Conservation (phyloP, 345 rosid species). For the Arabis hirsuta region DNA sequence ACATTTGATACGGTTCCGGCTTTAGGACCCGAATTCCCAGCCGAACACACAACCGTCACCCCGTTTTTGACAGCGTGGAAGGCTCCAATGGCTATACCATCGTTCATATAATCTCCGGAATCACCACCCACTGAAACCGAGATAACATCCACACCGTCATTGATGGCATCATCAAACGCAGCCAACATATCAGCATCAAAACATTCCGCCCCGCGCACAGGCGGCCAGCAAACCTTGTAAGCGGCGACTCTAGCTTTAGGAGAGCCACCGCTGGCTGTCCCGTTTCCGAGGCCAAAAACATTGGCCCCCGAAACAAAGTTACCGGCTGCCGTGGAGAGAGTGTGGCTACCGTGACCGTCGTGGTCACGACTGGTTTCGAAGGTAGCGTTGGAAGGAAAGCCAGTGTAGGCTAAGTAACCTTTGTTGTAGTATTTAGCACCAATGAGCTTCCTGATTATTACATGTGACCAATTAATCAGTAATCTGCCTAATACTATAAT, state of each 20-base stretch:
- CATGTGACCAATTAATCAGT: not conserved
- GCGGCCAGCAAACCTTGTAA: slow-evolving; percentile 64
- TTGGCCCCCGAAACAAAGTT: slow-evolving; percentile 54
- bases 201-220: slow-evolving; percentile 43
- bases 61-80: slow-evolving; percentile 51
- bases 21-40: slow-evolving; percentile 78
- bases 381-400: slow-evolving; percentile 42
- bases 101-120: slow-evolving; percentile 36
- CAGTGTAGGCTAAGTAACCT: slow-evolving; percentile 49
- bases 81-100: slow-evolving; percentile 48
- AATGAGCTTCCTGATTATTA: slow-evolving; percentile 57
- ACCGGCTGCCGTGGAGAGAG: slow-evolving; percentile 71
- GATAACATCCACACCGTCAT: slow-evolving; percentile 59
- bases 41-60: slow-evolving; percentile 49
- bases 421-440: slow-evolving; percentile 70
- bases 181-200: slow-evolving; percentile 64
- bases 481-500: not conserved
- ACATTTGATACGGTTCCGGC: slow-evolving; percentile 56
- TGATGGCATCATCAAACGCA: slow-evolving; percentile 61
- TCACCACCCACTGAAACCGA: slow-evolving; percentile 54
- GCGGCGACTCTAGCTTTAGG: slow-evolving; percentile 68
- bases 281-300: slow-evolving; percentile 52
- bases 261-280: slow-evolving; percentile 74
- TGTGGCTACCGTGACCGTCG: slow-evolving; percentile 63
- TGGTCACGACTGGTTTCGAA: slow-evolving; percentile 47